Base-by-base conservation (phyloP, 805 yeast genomes). In the Pichia gijzeniarum region DNA sequence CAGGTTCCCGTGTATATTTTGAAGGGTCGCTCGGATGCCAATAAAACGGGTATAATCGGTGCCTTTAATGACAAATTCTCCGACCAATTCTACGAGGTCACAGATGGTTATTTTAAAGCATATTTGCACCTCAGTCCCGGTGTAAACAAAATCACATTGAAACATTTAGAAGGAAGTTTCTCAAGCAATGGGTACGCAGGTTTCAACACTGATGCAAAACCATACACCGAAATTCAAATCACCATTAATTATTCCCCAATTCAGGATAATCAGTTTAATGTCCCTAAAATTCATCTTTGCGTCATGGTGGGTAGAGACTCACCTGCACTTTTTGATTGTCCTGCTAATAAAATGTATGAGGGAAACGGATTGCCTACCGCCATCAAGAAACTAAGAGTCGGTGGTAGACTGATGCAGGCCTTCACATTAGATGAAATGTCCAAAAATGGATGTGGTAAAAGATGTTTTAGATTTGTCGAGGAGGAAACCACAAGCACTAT, bases 371-470 rank as follows among this genome's bases (percentile, higher is more conserved):
- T 90, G 19, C 80, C 80, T n/a, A 60, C 80, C 5, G 96, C 96
- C 1, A 67, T 85, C 17, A 70, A 69, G 52, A 87, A 87, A 59
- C 60, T 91, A 52, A 77, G 93, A 55, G 77, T 88, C 49, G 96
- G 86, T 3, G 95, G 85, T 4, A 72, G 95, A 54, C 63, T 90
- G 63, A 86, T 87, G 95, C 91, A 87, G 56, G 95, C 96, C 1
- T 89, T 76, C 62, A 90, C 97, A 0, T 80, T 79, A 54, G 97
- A 90, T 54, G 96, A 89, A 59, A 87, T 91, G 95, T 62, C 79
- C 43, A 68, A 82, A 34, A 74, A 77, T 38, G 90, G 93, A 0
- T 76, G 86, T 58, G 95, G 96, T 10, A 76, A 80, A 52, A 69
- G 97, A 49, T 72, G 85, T 4, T 88, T 88, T 63, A 77, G 78